A percentile compares a stretch with the other conserved stretches of the same genome.
Evolutionary conservation across 306 rosid species (phyloP).

Genomic region (Vicia sativa): DNA sequence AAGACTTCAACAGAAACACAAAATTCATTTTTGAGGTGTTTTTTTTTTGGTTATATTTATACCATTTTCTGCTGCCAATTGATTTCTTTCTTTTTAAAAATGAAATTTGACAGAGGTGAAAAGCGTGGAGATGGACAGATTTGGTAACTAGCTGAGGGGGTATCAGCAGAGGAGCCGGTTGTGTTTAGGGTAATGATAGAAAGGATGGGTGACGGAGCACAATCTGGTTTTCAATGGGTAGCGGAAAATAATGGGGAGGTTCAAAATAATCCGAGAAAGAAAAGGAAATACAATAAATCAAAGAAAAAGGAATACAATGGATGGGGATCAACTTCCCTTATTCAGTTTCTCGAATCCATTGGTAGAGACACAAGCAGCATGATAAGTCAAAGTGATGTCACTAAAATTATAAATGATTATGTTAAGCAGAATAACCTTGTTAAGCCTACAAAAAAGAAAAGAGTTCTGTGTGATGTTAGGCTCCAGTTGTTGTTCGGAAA

Average conservation of each 20-base stretch:
- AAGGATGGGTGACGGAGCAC: slow-evolving; percentile 27
- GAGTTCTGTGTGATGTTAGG: slow-evolving; percentile 60
- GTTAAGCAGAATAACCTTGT: slow-evolving; percentile 49
- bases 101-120: slow-evolving; percentile 10
- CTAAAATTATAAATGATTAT: slow-evolving; percentile 58
- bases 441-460: slow-evolving; percentile 64
- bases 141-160: slow-evolving; percentile 14
- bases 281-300: slow-evolving; percentile 49
- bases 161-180: slow-evolving; percentile 27
- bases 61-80: slow-evolving; percentile 12
- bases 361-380: slow-evolving; percentile 55
- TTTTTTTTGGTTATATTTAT: background rate
- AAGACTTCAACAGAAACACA: slow-evolving; percentile 15
- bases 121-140: slow-evolving; percentile 11
- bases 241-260: slow-evolving; percentile 44
- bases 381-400: slow-evolving; percentile 60
- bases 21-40: slow-evolving; percentile 1
- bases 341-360: slow-evolving; percentile 62
- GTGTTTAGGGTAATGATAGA: slow-evolving; percentile 28
- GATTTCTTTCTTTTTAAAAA: background rate
- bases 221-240: slow-evolving; percentile 37
- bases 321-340: slow-evolving; percentile 73
- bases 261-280: slow-evolving; percentile 37
- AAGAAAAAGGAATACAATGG: slow-evolving; percentile 64
- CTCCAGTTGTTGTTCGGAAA: slow-evolving; percentile 66